Evolutionary conservation across 768 basidiomycete species (phyloP).

Genomic region (Boletus sp.): DNA sequence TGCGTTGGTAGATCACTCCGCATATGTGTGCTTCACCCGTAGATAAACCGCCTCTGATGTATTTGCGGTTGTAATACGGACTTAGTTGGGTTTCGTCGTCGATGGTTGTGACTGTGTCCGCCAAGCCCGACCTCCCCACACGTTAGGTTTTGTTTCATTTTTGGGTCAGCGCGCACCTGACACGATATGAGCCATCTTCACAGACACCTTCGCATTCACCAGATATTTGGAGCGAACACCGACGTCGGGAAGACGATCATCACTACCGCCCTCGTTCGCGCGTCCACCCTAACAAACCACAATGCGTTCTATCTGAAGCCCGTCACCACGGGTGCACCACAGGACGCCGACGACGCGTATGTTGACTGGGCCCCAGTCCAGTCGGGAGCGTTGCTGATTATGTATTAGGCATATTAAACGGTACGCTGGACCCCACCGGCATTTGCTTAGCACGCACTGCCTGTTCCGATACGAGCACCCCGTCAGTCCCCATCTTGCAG

Average conservation of each 20-base stretch:
- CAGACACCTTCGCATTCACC: constrained; percentile 80
- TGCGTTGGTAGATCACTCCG: constrained; percentile 12
- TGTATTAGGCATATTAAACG: constrained; percentile 60
- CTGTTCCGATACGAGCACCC: constrained; percentile 84
- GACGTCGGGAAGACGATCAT: constrained; percentile 94
- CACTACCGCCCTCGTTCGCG: constrained; percentile 77
- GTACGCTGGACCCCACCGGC: constrained; percentile 40
- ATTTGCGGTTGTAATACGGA: constrained; percentile 6
- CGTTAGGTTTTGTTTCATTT: neutral
- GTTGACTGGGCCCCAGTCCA: constrained; percentile 15
- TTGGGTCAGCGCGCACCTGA: neutral
- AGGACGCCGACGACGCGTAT: constrained; percentile 85
- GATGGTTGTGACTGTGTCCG: neutral
- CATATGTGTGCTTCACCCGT: constrained; percentile 1
- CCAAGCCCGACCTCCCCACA: neutral
- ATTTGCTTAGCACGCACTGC: constrained; percentile 58
- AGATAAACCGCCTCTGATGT: neutral
- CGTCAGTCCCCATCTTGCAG: constrained; percentile 92
- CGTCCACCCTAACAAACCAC: constrained; percentile 56
- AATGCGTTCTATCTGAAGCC: constrained; percentile 80
- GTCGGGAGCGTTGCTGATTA: neutral
- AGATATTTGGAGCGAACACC: constrained; percentile 94
- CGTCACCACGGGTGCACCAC: constrained; percentile 78
- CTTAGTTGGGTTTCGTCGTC: too few species aligned
- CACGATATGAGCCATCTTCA: constrained; percentile 75